Conservation (phyloP, 371 early-diverging fungal genomes). For the Mycotypha africana region DNA sequence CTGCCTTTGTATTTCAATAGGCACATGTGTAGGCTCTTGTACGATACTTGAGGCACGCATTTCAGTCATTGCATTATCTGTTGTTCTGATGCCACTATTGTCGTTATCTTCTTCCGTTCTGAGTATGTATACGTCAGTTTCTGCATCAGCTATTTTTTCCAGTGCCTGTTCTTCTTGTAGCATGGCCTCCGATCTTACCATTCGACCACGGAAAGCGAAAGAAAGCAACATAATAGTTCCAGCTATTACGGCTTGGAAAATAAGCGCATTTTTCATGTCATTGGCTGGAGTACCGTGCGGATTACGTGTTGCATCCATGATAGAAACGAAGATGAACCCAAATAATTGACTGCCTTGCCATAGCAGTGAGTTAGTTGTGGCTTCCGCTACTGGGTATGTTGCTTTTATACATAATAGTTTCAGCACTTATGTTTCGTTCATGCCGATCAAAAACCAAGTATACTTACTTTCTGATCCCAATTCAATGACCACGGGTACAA, state of each 20-base stretch:
- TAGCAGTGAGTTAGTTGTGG: constrained; percentile 44
- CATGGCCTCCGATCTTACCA: constrained; percentile 19
- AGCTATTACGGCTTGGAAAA: constrained; percentile 26
- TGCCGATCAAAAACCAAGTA: background rate
- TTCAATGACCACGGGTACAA: constrained; percentile 51
- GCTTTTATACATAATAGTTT: constrained; percentile 8
- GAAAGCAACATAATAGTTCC: constrained; percentile 16
- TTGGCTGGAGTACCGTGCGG: constrained; percentile 19
- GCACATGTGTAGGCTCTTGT: no score
- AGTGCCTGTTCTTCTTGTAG: background rate
- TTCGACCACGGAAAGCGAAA: constrained; percentile 17
- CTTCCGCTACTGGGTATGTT: constrained; percentile 50
- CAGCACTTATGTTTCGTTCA: background rate
- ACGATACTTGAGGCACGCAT: no score
- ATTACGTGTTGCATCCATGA: constrained; percentile 35
- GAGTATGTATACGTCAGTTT: no score
- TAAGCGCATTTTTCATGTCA: constrained; percentile 23
- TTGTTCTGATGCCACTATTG: no score
- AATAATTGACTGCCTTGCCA: constrained; percentile 49
- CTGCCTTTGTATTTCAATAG: no score
- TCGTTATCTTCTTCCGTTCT: no score
- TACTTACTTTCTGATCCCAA: constrained; percentile 47
- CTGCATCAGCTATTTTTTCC: background rate
- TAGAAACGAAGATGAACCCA: constrained; percentile 38
- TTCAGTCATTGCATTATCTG: no score